These are phyloP conservation scores for Luvunga scandens DNA, from an alignment of 345 rosid genomes.

Conservation along the genomic window DNA sequence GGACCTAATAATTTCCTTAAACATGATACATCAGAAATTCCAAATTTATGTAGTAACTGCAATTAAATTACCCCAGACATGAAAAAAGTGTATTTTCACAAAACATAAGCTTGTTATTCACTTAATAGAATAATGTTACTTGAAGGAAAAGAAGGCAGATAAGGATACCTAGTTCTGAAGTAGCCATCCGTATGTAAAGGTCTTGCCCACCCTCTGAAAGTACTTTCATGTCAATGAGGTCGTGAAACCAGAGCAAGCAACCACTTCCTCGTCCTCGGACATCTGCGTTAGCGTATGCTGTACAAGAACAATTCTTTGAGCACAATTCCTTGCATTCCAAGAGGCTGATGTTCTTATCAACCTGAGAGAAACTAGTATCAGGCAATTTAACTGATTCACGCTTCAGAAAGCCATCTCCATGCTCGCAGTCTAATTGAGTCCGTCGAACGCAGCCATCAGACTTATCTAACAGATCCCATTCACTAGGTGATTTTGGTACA, in stretches of 20 bases:
- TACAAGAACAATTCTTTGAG: slow-evolving; percentile 19
- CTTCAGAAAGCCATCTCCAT: slow-evolving; percentile 8
- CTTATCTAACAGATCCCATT: neutral
- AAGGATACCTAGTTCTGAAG: slow-evolving; percentile 20
- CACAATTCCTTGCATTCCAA: slow-evolving; percentile 18
- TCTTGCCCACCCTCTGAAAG: neutral
- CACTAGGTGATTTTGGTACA: slow-evolving; percentile 3
- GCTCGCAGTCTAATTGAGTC: slow-evolving; percentile 1
- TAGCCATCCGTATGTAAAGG: slow-evolving; percentile 11
- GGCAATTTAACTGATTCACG: slow-evolving; percentile 8
- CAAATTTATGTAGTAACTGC: neutral
- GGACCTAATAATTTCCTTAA: neutral
- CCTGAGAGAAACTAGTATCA: neutral
- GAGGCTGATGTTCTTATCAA: slow-evolving; percentile 6
- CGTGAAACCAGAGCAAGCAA: slow-evolving; percentile 10
- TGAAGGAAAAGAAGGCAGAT: neutral
- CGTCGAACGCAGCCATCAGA: slow-evolving; percentile 11
- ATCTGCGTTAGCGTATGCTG: slow-evolving; percentile 20
- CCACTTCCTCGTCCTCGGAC: slow-evolving; percentile 11
- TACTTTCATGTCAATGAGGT: slow-evolving; percentile 16
- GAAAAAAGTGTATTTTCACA: too few relatives aligned
- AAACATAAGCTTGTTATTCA: too few relatives aligned
- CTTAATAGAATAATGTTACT: neutral
- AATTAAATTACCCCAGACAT: neutral
- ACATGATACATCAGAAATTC: neutral